Base-by-base conservation (phyloP, 768 basidiomycete species). In the Plicaturopsis crispa region DNA sequence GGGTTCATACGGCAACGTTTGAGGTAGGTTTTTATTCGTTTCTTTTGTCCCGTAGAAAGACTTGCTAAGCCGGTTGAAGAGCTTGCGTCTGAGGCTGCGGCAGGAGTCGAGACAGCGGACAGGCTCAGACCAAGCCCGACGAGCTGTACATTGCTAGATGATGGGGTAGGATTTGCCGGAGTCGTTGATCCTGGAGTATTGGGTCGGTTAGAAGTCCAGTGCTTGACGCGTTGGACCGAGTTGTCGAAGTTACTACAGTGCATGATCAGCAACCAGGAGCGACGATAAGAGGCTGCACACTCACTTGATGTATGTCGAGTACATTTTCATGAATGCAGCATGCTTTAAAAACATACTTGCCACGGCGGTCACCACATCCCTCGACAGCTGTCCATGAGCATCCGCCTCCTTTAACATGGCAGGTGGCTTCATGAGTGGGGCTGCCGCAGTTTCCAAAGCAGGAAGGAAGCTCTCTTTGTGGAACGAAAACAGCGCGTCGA, bases 311-410 rank as follows among this genome's bases (percentile, higher is more conserved):
- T 97, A 99, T 31, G 84, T 86, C 22, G 91, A 92, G 58, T 99
- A 99, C 85, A 98, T 97, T 65, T 72, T 88, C 88, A 99, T 90
- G 67, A 97, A 97, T 4, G 94, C 91, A 21, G 91, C 88, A 59
- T 99, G 92, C 38, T 84, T 86, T 39, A 89, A 65, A 60, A 98
- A 99, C 33, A 88, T 91, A 41, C 82, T 73, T 5, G 88, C 93
- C 24, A 99, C 83, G 11, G 76, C 72, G 42, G 74, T 84, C 0
- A 88, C 89, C 11, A 88, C 86, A 32, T 66, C 66, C 37, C 80
- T 57, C 0, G 91, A 89, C 24, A 86, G 52, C 40, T 78, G 73
- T 0, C 88, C 90, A 43, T 87, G 81, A 3, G 67, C 61, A 50
- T 91, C 88, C 13, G 67, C 63, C 31, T 72, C 69, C 26, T 65